A percentile compares a stretch with the other conserved stretches of the same genome.
These are phyloP conservation scores for Wickerhamiella alocasiicola DNA, from an alignment of 805 yeast species.

Conservation along the genomic window DNA sequence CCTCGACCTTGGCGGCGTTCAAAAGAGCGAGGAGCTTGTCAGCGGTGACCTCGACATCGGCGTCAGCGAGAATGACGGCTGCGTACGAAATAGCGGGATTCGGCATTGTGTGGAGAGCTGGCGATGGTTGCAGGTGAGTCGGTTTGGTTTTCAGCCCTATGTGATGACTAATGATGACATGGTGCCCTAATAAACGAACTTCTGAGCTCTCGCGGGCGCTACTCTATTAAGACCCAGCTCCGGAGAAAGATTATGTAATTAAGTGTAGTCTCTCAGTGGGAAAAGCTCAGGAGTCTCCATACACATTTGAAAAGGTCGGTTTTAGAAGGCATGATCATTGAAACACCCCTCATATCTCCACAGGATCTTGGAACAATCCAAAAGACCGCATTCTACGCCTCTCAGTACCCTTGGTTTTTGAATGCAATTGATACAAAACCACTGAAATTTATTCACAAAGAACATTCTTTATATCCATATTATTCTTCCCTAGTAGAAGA, in stretches of 20 bases:
- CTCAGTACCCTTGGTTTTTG: constrained; percentile 43
- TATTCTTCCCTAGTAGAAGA: constrained; percentile 43
- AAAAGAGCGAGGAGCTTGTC: constrained; percentile 71
- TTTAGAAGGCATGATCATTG: too few relatives aligned
- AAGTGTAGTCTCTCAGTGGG: too few relatives aligned
- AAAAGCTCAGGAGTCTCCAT: too few relatives aligned
- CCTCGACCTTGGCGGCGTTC: constrained; percentile 67
- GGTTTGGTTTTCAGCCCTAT: constrained; percentile 1
- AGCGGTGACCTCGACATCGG: constrained; percentile 85
- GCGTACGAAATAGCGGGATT: constrained; percentile 36
- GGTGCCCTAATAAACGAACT: too few relatives aligned
- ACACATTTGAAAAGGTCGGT: too few relatives aligned
- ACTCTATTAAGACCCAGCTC: too few relatives aligned
- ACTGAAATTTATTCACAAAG: constrained; percentile 50
- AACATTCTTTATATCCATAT: constrained; percentile 47
- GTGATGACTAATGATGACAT: too few relatives aligned
- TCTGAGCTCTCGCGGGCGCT: too few relatives aligned
- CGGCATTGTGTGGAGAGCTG: constrained; percentile 17
- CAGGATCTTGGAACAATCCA: constrained; percentile 60
- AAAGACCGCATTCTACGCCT: constrained; percentile 56
- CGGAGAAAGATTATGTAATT: too few relatives aligned
- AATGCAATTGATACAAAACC: constrained; percentile 25
- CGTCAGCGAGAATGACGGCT: constrained; percentile 95
- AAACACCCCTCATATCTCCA: constrained; percentile 33
- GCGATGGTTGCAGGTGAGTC: constrained; percentile 10